These are phyloP conservation scores for Fragaria ananassa DNA, from an alignment of 306 rosid genomes.

Conservation along the genomic window DNA sequence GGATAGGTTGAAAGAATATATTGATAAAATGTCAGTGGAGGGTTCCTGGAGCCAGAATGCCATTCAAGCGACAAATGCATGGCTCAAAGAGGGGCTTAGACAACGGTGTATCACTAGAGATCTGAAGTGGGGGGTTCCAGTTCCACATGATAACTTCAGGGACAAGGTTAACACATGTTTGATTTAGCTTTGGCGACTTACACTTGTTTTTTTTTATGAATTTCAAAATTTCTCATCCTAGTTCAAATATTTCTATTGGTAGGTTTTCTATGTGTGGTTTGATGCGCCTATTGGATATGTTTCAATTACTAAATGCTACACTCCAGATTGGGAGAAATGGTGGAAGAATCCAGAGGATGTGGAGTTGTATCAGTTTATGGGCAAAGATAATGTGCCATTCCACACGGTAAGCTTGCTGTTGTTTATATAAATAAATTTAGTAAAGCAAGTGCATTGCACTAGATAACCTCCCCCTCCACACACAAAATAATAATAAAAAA, in stretches of 20 bases:
- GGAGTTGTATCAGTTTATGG: slow-evolving; percentile 94
- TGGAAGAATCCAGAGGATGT: slow-evolving; percentile 97
- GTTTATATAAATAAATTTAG: background rate
- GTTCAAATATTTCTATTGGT: slow-evolving; percentile 13
- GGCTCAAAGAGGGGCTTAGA: slow-evolving; percentile 86
- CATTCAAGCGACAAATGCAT: slow-evolving; percentile 76
- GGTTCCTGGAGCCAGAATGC: slow-evolving; percentile 98
- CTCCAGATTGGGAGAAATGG: slow-evolving; percentile 93
- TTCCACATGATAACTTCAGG: slow-evolving; percentile 79
- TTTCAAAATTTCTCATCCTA: background rate
- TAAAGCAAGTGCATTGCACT: background rate
- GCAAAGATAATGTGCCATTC: slow-evolving; percentile 98
- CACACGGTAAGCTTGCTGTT: slow-evolving; percentile 65
- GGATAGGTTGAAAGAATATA: slow-evolving; percentile 66
- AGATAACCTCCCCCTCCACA: background rate
- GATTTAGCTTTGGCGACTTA: background rate
- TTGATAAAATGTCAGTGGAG: slow-evolving; percentile 64
- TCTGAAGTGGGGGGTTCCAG: slow-evolving; percentile 99
- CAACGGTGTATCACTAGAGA: slow-evolving; percentile 89
- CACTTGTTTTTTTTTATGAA: background rate
- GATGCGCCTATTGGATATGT: slow-evolving; percentile 97
- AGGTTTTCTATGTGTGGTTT: slow-evolving; percentile 99
- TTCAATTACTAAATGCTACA: slow-evolving; percentile 88
- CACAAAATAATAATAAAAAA: too few relatives aligned
- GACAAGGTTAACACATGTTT: slow-evolving; percentile 62